Percentiles rank a stretch among this genome's conserved stretches.
Evolutionary conservation across 148 eudicot species (phyloP).

Genomic region (Heliosperma pusillum): DNA sequence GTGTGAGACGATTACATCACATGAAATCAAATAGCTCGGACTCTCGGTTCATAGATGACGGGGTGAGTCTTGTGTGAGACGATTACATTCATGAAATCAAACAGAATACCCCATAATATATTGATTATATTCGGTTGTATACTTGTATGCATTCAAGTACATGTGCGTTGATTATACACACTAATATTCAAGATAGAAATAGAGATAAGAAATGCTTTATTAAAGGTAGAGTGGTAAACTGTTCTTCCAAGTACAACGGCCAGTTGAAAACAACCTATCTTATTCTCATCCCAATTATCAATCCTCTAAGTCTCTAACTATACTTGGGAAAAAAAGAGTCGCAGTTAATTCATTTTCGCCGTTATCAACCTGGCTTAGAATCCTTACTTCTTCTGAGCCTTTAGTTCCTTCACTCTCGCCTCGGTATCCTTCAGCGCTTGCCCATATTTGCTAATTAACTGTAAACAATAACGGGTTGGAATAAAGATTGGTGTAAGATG

Average conservation of each 20-base stretch:
- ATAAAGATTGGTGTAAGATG: not conserved
- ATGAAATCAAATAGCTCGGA: too few species aligned
- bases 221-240: not conserved
- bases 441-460: constrained; percentile 68
- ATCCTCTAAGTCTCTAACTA: not conserved
- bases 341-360: constrained; percentile 26
- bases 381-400: constrained; percentile 40
- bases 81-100: too few species aligned
- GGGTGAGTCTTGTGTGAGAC: too few species aligned
- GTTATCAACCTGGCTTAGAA: constrained; percentile 19
- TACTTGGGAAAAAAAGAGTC: not conserved
- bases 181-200: too few species aligned
- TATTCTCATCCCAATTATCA: constrained; percentile 2
- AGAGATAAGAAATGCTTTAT: not conserved
- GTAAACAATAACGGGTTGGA: not conserved
- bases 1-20: too few species aligned
- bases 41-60: too few species aligned
- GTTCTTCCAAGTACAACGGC: not conserved
- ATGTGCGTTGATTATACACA: too few species aligned
- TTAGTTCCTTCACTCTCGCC: constrained; percentile 61
- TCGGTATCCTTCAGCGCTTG: constrained; percentile 69
- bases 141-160: too few species aligned
- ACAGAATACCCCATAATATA: too few species aligned
- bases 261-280: not conserved
- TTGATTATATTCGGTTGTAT: too few species aligned